phyloP scores from a whole-genome alignment of 257 asterid genomes.

The Echites panduratus region DNA sequence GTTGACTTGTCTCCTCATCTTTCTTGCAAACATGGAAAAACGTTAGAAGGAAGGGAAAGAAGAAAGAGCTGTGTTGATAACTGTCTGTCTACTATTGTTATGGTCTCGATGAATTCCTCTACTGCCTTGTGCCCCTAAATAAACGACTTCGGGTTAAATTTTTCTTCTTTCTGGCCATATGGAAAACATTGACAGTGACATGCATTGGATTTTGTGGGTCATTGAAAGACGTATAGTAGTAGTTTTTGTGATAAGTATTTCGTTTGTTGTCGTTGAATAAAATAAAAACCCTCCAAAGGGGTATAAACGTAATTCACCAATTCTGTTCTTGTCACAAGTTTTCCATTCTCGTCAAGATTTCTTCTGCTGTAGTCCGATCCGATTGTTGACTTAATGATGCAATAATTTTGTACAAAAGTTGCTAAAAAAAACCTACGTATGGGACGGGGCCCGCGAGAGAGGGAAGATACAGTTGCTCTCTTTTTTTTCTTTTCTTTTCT shows the following conservation, averaged over 20 bases:
- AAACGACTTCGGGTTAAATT: neutral
- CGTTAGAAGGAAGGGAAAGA: neutral
- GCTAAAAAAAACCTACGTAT: no score
- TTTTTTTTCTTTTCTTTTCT: no score
- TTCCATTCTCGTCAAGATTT: no score
- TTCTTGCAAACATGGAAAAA: slow-evolving; percentile 17
- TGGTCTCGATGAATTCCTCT: slow-evolving; percentile 13
- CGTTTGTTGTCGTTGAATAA: neutral
- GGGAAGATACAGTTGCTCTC: no score
- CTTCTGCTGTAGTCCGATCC: no score
- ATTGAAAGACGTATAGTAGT: neutral
- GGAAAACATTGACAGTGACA: neutral
- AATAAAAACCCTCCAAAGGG: neutral
- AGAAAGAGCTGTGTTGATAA: no score
- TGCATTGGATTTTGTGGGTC: slow-evolving; percentile 1
- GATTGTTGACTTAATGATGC: no score
- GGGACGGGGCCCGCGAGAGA: no score
- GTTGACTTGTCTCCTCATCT: neutral
- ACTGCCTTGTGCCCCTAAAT: neutral
- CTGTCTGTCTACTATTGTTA: neutral
- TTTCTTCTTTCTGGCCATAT: neutral
- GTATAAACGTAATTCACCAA: no score
- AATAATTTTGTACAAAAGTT: no score
- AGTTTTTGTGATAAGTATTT: no score
- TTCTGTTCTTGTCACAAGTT: no score